Percentiles rank a stretch among this genome's conserved stretches.
phyloP scores from a whole-genome alignment of 805 yeast genomes.

The Candida sakaeoensis region DNA sequence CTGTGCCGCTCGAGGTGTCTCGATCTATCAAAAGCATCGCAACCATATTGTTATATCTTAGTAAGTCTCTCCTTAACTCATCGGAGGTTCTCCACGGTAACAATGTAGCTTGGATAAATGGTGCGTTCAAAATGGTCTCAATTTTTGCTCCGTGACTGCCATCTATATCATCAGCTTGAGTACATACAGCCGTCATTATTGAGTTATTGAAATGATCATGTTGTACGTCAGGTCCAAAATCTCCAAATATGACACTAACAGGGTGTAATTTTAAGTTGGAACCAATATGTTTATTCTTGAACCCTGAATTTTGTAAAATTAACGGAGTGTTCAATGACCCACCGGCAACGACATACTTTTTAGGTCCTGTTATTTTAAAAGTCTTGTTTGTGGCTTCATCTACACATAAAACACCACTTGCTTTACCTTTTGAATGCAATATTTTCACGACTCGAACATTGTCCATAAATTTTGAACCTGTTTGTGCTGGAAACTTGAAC shows the following conservation, averaged over 20 bases:
- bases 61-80: conserved; percentile 25
- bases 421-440: conserved; percentile 38
- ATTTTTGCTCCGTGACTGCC: conserved; percentile 53
- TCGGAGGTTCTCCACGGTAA: conserved; percentile 42
- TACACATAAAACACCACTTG: conserved; percentile 41
- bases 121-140: conserved; percentile 46
- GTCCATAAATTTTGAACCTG: conserved; percentile 46
- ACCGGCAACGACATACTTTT: conserved; percentile 41
- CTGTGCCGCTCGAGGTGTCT: conserved; percentile 41
- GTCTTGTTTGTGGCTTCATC: conserved; percentile 25
- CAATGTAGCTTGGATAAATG: conserved; percentile 32
- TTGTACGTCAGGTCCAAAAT: conserved; percentile 30
- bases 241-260: conserved; percentile 36
- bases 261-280: conserved; percentile 51
- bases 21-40: conserved; percentile 44
- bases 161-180: conserved; percentile 46
- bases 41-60: conserved; percentile 35
- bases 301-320: conserved; percentile 45
- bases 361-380: conserved; percentile 44
- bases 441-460: conserved; percentile 39
- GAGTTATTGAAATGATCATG: conserved; percentile 38
- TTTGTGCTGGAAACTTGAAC: conserved; percentile 44
- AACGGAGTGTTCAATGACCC: conserved; percentile 51
- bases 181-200: conserved; percentile 48
- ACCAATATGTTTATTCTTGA: conserved; percentile 50